phyloP scores from a whole-genome alignment of 495 filamentous ascomycete species.

The Parachaetomium inaequale region DNA sequence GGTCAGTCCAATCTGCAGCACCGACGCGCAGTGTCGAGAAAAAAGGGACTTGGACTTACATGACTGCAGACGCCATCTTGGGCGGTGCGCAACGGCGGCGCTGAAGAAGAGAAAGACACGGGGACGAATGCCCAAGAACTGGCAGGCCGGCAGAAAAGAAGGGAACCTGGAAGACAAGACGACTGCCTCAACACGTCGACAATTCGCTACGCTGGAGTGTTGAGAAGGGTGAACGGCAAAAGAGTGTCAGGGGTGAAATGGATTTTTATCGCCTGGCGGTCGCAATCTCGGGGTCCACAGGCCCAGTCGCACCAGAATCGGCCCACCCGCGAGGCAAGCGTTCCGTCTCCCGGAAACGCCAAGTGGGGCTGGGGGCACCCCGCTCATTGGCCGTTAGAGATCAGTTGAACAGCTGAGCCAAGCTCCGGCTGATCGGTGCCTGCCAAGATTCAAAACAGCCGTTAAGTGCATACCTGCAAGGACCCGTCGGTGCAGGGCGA shows the following conservation, averaged over 20 bases:
- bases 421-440: constrained; percentile 19
- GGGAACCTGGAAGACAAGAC: constrained; percentile 17
- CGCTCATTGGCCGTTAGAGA: constrained; percentile 14
- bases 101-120: not conserved
- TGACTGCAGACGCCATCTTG: constrained; percentile 38
- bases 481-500: not conserved
- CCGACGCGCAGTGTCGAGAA: not conserved
- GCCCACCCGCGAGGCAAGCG: constrained; percentile 24
- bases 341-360: constrained; percentile 33
- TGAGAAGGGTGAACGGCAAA: constrained; percentile 13
- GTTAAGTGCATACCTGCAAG: constrained; percentile 21
- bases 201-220: constrained; percentile 16
- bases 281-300: constrained; percentile 10
- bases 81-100: constrained; percentile 7
- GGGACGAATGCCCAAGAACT: not conserved
- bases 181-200: constrained; percentile 11
- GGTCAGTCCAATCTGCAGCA: constrained; percentile 21
- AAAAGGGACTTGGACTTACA: constrained; percentile 36
- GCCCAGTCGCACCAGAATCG: constrained; percentile 30
- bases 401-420: constrained; percentile 12
- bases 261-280: constrained; percentile 23
- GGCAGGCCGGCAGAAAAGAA: constrained; percentile 8
- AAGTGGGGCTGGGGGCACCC: constrained; percentile 13
- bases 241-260: constrained; percentile 23
- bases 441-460: constrained; percentile 23